Evolutionary conservation across 805 yeast species (phyloP).

Genomic region (Lipomyces mesembrius): DNA sequence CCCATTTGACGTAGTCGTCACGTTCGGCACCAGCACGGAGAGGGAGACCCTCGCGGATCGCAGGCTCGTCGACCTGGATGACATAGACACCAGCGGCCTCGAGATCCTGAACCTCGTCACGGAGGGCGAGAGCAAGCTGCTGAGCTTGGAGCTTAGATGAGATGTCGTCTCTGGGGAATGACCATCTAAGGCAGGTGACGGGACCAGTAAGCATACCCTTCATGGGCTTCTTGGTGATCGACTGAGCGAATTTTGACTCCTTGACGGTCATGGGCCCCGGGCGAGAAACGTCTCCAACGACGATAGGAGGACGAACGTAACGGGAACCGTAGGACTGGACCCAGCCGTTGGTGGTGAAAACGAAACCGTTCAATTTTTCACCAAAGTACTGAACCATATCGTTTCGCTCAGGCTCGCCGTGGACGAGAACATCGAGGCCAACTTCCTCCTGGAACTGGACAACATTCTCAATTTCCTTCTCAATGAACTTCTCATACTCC

Average conservation of each 20-base stretch:
- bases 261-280: constrained; percentile 98
- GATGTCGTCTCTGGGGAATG: constrained; percentile 99
- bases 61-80: constrained; percentile 99
- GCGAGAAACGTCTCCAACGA: constrained; percentile 99
- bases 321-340: constrained; percentile 99
- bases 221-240: constrained; percentile 92
- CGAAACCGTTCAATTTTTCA: constrained; percentile 97
- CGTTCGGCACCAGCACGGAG: constrained; percentile 97
- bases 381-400: constrained; percentile 99
- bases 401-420: constrained; percentile 99
- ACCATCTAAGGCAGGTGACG: constrained; percentile 99
- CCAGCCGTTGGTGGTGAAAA: constrained; percentile 99
- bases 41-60: constrained; percentile 99
- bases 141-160: constrained; percentile 90
- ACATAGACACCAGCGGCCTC: constrained; percentile 98
- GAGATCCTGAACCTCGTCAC: constrained; percentile 98
- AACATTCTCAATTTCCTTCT: constrained; percentile 93
- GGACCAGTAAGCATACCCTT: constrained; percentile 99
- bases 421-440: constrained; percentile 97
- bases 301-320: constrained; percentile 99
- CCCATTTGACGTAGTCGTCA: constrained; percentile 95
- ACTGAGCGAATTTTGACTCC: constrained; percentile 99
- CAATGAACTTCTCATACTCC: constrained; percentile 94
- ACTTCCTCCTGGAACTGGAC: constrained; percentile 99
- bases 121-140: constrained; percentile 95